Evolutionary conservation across 2,329 filamentous ascomycete genomes (phyloP).

Genomic region (Stemphylium beticola): DNA sequence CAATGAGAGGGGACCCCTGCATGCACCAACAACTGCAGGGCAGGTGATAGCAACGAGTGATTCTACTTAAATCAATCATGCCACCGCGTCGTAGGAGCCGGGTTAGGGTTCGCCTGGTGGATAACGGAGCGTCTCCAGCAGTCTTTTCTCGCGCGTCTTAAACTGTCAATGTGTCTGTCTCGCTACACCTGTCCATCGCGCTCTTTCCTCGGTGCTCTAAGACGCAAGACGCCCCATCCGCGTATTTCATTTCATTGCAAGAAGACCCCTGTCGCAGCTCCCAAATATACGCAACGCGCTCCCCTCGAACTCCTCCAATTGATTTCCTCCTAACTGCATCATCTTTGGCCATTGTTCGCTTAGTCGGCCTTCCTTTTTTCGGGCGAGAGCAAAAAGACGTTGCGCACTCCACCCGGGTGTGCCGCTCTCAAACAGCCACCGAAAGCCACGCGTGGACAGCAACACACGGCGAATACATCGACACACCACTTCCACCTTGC

Average conservation of each 20-base stretch:
- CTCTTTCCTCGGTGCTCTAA: constrained; percentile 11
- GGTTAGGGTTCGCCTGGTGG: not conserved
- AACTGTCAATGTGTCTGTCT: not conserved
- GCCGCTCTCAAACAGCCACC: constrained; percentile 20
- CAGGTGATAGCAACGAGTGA: constrained; percentile 9
- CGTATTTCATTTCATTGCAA: constrained; percentile 11
- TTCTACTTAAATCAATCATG: constrained; percentile 6
- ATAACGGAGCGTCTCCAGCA: not conserved
- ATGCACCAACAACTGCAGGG: constrained; percentile 11
- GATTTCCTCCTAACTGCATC: not conserved
- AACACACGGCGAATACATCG: constrained; percentile 9
- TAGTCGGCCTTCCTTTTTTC: not conserved
- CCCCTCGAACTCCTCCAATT: not conserved
- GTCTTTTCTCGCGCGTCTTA: not conserved
- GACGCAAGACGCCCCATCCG: constrained; percentile 14
- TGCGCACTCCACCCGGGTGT: constrained; percentile 8
- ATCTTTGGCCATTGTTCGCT: too few relatives aligned
- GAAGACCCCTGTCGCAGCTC: constrained; percentile 11
- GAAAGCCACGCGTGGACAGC: constrained; percentile 18
- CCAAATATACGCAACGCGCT: constrained; percentile 5
- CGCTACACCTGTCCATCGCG: constrained; percentile 1
- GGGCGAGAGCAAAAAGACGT: constrained; percentile 9
- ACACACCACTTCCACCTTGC: constrained; percentile 17
- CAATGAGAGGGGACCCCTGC: constrained; percentile 10
- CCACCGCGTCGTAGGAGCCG: not conserved